These are phyloP conservation scores for Hondaea fermentalgiana DNA, from an alignment of 108 stramenopile genomes.

Conservation along the genomic window DNA sequence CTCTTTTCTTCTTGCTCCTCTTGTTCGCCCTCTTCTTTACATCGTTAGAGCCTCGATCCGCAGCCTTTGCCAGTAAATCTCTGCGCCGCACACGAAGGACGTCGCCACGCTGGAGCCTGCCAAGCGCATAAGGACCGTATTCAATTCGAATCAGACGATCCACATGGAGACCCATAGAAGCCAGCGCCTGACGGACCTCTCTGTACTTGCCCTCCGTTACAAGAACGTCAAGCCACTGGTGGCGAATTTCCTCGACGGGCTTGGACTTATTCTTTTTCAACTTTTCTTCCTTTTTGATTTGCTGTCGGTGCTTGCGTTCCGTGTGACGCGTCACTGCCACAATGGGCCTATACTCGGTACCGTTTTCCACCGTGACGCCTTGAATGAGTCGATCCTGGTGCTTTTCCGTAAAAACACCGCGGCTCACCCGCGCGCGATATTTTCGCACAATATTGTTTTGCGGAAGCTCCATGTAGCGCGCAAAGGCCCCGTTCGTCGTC, in stretches of 20 bases:
- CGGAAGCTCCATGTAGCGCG: constrained; percentile 26
- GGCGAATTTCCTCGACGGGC: not conserved
- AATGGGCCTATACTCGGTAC: not conserved
- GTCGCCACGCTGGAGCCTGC: not conserved
- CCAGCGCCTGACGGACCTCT: not conserved
- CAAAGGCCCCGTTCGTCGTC: constrained; percentile 16
- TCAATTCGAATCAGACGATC: not conserved
- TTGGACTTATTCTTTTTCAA: not conserved
- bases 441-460: not conserved
- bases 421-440: not conserved
- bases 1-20: not conserved
- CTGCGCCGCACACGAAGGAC: not conserved
- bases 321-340: not conserved
- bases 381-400: not conserved
- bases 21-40: not conserved
- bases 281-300: not conserved
- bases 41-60: not conserved
- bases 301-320: not conserved
- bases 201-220: constrained; percentile 18
- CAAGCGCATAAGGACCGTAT: constrained; percentile 18
- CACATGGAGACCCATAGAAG: not conserved
- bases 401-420: not conserved
- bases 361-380: not conserved
- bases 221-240: constrained; percentile 18
- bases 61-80: not conserved